Base-by-base conservation (phyloP, 257 asterid species). In the Penstemon davidsonii region DNA sequence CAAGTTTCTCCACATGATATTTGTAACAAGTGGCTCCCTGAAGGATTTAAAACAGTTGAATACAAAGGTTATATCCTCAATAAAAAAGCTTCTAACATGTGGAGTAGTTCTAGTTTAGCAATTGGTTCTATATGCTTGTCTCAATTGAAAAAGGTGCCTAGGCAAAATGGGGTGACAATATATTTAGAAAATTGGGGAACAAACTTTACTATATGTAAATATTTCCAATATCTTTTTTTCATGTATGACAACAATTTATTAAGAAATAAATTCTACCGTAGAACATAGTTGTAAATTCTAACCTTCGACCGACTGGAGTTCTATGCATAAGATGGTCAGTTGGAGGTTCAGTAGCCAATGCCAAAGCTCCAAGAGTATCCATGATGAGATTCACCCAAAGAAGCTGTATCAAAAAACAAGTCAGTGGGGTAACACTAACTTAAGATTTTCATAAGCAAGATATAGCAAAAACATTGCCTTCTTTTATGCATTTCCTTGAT, bases 261-360 rank as follows among this genome's bases (percentile, higher is more conserved):
- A 55, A 37, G 67, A 15, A 18, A 40, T 66, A 39, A 42, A 54
- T 15, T 60, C 51, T 72, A 38, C 64, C 11, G 38, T 7, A 33
- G 36, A 39, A 58, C 42, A 15, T 25, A 51, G 43, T 19, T 53
- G 75, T 3, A 46, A 69, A 25, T 64, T n/a, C 79, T 54, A 72
- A 87, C 98, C 96, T 92, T 70, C 97, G 91, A 52, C 96, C 99
- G 72, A 94, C 97, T 49, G 99, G 99, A 70, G 84, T 68, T 83
- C 97, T 79, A 59, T 76, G 85, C 97, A 94, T 94, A 51, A 90
- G 95, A 69, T 84, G 88, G 73, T 88, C 95, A 5, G 99, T 94
- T 78, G 99, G 99, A 53, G 97, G 97, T 74, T 94, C 99, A 10
- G 99, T 94, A 65, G 99, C 99, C 87, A 94, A 73, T 53, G 99